Evolutionary conservation across 805 yeast genomes (phyloP).

Genomic region (Ogataea siamensis): DNA sequence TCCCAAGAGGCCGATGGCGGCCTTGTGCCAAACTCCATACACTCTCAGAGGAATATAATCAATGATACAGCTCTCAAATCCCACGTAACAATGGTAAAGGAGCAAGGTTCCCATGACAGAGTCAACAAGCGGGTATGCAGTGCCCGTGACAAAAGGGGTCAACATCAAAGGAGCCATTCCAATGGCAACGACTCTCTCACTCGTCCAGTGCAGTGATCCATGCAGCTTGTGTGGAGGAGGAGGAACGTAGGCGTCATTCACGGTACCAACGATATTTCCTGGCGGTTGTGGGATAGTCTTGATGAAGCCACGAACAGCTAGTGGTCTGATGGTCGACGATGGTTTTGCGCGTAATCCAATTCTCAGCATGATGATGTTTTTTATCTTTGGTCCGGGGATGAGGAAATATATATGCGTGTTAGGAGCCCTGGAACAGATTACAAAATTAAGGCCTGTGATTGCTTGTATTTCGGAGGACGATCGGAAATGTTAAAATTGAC

Average conservation of each 20-base stretch:
- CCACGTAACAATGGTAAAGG: slow-evolving; percentile 64
- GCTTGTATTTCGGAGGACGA: slow-evolving; percentile 8
- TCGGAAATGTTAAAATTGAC: slow-evolving; percentile 5
- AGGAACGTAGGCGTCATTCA: slow-evolving; percentile 66
- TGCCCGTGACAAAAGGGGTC: slow-evolving; percentile 58
- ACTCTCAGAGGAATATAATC: slow-evolving; percentile 78
- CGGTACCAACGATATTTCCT: slow-evolving; percentile 68
- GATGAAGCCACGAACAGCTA: slow-evolving; percentile 22
- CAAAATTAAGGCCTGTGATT: slow-evolving; percentile 12
- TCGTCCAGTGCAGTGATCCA: slow-evolving; percentile 75
- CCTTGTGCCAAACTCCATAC: slow-evolving; percentile 61
- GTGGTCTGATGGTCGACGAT: slow-evolving; percentile 11
- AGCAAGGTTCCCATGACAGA: slow-evolving; percentile 53
- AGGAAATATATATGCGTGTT: slow-evolving; percentile 7
- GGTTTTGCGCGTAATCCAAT: slow-evolving; percentile 12
- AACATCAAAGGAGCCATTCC: slow-evolving; percentile 62
- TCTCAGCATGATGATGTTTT: slow-evolving; percentile 7
- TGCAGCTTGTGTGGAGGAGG: slow-evolving; percentile 55
- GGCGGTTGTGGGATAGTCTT: slow-evolving; percentile 57
- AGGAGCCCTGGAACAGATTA: slow-evolving; percentile 9
- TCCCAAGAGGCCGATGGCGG: slow-evolving; percentile 58
- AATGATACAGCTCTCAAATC: slow-evolving; percentile 72
- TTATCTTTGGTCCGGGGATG: slow-evolving; percentile 6
- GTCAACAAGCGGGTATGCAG: slow-evolving; percentile 54
- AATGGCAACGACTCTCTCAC: slow-evolving; percentile 59